These are phyloP conservation scores for Candida qinlingensis DNA, from an alignment of 805 yeast species.

Conservation along the genomic window DNA sequence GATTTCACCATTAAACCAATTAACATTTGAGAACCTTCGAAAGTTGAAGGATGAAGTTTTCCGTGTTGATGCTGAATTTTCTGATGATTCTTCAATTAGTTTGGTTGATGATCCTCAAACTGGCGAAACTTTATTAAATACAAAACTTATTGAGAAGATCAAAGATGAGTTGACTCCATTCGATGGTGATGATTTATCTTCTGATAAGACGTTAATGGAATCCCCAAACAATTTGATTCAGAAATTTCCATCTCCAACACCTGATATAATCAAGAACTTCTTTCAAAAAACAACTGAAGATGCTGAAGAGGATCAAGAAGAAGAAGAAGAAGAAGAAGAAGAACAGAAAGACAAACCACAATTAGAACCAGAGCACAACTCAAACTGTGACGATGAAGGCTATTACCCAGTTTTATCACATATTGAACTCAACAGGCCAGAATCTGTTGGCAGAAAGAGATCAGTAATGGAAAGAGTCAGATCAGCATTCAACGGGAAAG, in stretches of 20 bases:
- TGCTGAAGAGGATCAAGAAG: not conserved
- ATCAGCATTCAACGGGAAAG: constrained; percentile 8
- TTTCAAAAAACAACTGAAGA: not conserved
- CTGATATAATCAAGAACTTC: constrained; percentile 1
- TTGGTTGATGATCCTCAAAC: not conserved
- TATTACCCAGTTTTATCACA: no score
- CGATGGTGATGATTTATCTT: not conserved
- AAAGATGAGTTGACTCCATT: not conserved
- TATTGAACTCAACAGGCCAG: not conserved
- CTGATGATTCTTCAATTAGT: constrained; percentile 8
- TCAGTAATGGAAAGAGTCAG: constrained; percentile 11
- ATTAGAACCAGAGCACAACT: no score
- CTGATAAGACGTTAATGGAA: not conserved
- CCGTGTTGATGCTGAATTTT: constrained; percentile 7
- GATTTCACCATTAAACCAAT: constrained; percentile 14
- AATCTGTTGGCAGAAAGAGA: constrained; percentile 3
- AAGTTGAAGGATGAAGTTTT: constrained; percentile 7
- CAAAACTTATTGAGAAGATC: not conserved
- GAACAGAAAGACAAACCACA: no score
- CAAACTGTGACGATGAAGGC: no score
- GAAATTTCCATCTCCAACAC: not conserved
- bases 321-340: not conserved
- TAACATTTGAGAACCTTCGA: constrained; percentile 13
- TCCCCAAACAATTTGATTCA: not conserved
- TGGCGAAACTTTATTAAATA: no score